phyloP scores from a whole-genome alignment of 2,329 filamentous ascomycete genomes.

The Chrysoporthe puriensis region DNA sequence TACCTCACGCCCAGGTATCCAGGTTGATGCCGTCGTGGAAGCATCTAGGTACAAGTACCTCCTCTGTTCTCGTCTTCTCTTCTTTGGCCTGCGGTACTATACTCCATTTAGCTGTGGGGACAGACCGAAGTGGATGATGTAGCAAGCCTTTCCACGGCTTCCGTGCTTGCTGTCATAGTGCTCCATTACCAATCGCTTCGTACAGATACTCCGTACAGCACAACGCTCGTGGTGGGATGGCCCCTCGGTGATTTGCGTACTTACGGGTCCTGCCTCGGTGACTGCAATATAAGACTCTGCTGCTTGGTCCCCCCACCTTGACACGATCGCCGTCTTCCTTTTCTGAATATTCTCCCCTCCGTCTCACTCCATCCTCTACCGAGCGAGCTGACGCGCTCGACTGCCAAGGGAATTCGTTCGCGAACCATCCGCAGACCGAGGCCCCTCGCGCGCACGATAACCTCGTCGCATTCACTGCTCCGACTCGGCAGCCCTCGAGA shows the following conservation, averaged over 20 bases:
- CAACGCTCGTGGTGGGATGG: not conserved
- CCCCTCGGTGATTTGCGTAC: slow-evolving; percentile 16
- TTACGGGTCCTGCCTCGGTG: not conserved
- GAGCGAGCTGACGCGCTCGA: not conserved
- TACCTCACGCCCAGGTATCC: slow-evolving; percentile 8
- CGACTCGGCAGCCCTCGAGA: not conserved
- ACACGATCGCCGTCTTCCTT: not conserved
- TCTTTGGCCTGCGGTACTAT: slow-evolving; percentile 2
- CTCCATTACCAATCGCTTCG: slow-evolving; percentile 1
- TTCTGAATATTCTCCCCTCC: not conserved
- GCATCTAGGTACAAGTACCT: not conserved
- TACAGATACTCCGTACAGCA: slow-evolving; percentile 3
- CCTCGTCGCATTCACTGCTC: not conserved
- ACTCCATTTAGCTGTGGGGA: slow-evolving; percentile 1
- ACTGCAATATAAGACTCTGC: slow-evolving; percentile 6
- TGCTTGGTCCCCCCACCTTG: not conserved
- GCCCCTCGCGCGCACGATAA: not conserved
- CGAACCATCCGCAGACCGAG: not conserved
- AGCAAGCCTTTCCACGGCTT: not conserved
- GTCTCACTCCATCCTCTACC: not conserved
- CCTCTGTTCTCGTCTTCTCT: not conserved
- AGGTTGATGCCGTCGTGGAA: not conserved
- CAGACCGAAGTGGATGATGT: not conserved
- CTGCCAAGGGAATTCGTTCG: not conserved
- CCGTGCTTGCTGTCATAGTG: not conserved